A percentile compares a stretch with the other conserved stretches of the same genome.
These are phyloP conservation scores for Chamaecrista fasciculata DNA, from an alignment of 306 rosid species.

Conservation along the genomic window DNA sequence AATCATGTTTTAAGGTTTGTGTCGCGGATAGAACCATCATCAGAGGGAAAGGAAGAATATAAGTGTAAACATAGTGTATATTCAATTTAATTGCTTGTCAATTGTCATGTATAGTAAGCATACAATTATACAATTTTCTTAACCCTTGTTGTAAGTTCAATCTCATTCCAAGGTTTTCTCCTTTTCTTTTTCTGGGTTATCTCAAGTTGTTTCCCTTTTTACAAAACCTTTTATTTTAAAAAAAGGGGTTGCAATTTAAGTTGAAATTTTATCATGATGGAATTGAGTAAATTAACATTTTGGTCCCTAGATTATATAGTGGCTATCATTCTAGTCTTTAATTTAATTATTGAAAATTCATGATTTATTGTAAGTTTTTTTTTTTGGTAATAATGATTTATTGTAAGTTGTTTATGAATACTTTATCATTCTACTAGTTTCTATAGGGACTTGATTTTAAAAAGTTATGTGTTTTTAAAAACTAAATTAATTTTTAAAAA, in stretches of 20 bases:
- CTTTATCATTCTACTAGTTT: too few species aligned
- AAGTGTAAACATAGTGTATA: conserved; percentile 53
- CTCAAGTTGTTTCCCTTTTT: neutral
- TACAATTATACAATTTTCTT: conserved; percentile 26
- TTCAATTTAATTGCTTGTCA: conserved; percentile 39
- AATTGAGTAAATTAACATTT: too few species aligned
- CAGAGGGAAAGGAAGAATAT: conserved; percentile 31
- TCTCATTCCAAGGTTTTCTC: conserved; percentile 8
- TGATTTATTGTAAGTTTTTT: too few species aligned
- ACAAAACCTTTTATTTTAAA: conserved; percentile 7
- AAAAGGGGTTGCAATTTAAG: conserved; percentile 23
- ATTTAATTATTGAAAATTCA: too few species aligned
- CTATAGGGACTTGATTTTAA: too few species aligned
- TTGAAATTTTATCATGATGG: conserved; percentile 22
- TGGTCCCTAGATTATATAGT: too few species aligned
- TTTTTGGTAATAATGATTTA: too few species aligned
- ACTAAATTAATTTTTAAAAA: too few species aligned
- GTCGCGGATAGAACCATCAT: conserved; percentile 56
- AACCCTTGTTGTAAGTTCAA: conserved; percentile 43
- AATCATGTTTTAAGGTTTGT: conserved; percentile 41
- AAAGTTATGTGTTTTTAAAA: too few species aligned
- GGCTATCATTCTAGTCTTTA: too few species aligned
- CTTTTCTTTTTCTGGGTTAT: neutral
- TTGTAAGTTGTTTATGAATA: too few species aligned
- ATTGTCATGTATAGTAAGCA: conserved; percentile 47